Conservation (phyloP, 2,329 filamentous ascomycete species). For the Hypoxylon sp. region DNA sequence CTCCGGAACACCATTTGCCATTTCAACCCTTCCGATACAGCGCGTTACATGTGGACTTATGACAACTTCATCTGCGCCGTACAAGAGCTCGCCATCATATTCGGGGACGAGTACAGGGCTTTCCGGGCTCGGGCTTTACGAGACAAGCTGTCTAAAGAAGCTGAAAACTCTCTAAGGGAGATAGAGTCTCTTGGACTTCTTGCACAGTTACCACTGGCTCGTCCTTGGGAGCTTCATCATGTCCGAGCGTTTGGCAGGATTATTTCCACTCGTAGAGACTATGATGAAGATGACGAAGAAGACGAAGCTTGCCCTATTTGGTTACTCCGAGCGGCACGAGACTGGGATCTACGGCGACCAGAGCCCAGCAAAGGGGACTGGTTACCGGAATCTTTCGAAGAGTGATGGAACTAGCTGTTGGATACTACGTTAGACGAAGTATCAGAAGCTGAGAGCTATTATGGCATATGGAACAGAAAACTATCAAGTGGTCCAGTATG, state of each 20-base stretch:
- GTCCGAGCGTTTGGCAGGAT: not conserved
- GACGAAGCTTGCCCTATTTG: not conserved
- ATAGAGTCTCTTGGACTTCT: not conserved
- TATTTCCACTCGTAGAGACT: not conserved
- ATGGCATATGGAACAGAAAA: no score
- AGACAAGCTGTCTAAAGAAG: not conserved
- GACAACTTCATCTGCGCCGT: not conserved
- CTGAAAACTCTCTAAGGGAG: not conserved
- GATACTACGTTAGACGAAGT: not conserved
- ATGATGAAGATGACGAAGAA: not conserved
- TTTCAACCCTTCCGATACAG: not conserved
- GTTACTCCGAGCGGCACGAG: not conserved
- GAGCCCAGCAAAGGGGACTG: not conserved
- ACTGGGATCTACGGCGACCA: constrained; percentile 1
- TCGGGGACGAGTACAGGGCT: constrained; percentile 13
- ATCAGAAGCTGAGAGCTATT: not conserved
- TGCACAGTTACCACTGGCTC: not conserved
- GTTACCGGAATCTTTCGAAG: not conserved
- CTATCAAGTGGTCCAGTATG: no score
- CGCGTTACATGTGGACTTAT: not conserved
- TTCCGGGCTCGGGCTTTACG: constrained; percentile 2
- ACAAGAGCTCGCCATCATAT: constrained; percentile 9
- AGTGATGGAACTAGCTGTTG: not conserved
- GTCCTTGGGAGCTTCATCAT: constrained; percentile 8
- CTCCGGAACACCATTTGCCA: constrained; percentile 22